A percentile compares a stretch with the other conserved stretches of the same genome.
Conservation (phyloP, 495 filamentous ascomycete genomes). For the Lophiostoma macrostomum region DNA sequence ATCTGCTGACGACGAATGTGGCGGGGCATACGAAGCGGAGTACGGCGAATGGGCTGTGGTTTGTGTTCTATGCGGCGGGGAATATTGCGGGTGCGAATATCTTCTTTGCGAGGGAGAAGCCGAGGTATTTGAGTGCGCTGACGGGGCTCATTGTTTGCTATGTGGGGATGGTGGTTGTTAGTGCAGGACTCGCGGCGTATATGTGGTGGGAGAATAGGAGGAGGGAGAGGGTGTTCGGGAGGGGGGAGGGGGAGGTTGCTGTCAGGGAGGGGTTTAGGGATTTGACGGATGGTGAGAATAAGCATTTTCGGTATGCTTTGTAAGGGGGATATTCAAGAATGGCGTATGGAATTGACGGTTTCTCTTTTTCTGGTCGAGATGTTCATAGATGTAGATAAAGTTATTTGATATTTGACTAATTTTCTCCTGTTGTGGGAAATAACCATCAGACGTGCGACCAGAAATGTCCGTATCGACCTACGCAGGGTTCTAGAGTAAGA, state of each 20-base stretch:
- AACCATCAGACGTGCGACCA: no score
- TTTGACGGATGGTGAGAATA: constrained; percentile 59
- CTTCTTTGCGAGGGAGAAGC: constrained; percentile 56
- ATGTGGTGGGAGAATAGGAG: constrained; percentile 52
- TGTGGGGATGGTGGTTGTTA: constrained; percentile 51
- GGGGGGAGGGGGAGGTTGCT: constrained; percentile 51
- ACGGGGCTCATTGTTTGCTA: constrained; percentile 63
- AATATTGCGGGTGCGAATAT: constrained; percentile 51
- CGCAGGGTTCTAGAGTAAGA: no score
- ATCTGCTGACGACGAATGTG: constrained; percentile 57
- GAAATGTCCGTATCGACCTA: no score
- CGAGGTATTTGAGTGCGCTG: constrained; percentile 57
- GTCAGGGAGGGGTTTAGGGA: constrained; percentile 51
- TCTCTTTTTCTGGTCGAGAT: no score
- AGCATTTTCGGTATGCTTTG: constrained; percentile 46
- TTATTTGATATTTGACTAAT: no score
- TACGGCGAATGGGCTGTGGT: constrained; percentile 57
- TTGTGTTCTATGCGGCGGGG: constrained; percentile 43
- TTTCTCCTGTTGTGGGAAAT: no score
- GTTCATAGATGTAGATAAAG: no score
- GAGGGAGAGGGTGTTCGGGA: constrained; percentile 51
- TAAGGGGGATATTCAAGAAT: no score
- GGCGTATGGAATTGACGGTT: no score
- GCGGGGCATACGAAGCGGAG: constrained; percentile 64
- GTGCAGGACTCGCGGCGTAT: constrained; percentile 41